A percentile compares a stretch with the other conserved stretches of the same genome.
Evolutionary conservation across 1,284 basidiomycete species (phyloP).

Genomic region (Ustilago hordei): DNA sequence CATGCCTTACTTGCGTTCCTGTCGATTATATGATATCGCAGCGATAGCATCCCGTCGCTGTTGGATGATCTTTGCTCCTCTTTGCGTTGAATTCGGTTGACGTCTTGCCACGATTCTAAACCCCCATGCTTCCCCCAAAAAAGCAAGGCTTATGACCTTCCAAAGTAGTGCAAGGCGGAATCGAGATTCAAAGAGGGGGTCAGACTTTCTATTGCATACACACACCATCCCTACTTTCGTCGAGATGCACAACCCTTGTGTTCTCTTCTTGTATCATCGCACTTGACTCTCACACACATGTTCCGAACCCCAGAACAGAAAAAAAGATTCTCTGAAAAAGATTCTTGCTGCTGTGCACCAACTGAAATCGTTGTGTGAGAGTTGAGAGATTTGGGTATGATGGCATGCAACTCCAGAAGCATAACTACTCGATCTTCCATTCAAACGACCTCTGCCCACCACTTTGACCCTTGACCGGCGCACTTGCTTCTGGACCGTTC

Average conservation of each 20-base stretch:
- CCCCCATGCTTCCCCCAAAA: not conserved
- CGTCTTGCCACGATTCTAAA: not conserved
- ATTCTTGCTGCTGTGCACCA: not conserved
- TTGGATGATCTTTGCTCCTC: not conserved
- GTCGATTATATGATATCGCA: conserved; percentile 3
- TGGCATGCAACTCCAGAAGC: too few relatives aligned
- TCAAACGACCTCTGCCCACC: conserved; percentile 24
- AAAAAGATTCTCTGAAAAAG: conserved; percentile 22
- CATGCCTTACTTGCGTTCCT: not conserved
- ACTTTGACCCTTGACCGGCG: conserved; percentile 2
- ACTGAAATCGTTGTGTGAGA: not conserved
- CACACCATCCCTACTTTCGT: not conserved
- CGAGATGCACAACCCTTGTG: not conserved
- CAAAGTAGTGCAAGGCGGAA: not conserved
- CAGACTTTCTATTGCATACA: conserved; percentile 13
- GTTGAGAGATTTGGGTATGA: not conserved
- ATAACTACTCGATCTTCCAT: conserved; percentile 10
- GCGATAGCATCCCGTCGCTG: not conserved
- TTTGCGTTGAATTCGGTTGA: not conserved
- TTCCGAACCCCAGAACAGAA: conserved; percentile 14
- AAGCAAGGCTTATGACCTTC: not conserved
- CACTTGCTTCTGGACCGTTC: conserved; percentile 22
- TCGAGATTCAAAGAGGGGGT: not conserved
- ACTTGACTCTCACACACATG: conserved; percentile 14
- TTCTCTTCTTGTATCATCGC: conserved; percentile 43